Base-by-base conservation (phyloP, 176 grass and related monocot species). In the Avena eriantha region DNA sequence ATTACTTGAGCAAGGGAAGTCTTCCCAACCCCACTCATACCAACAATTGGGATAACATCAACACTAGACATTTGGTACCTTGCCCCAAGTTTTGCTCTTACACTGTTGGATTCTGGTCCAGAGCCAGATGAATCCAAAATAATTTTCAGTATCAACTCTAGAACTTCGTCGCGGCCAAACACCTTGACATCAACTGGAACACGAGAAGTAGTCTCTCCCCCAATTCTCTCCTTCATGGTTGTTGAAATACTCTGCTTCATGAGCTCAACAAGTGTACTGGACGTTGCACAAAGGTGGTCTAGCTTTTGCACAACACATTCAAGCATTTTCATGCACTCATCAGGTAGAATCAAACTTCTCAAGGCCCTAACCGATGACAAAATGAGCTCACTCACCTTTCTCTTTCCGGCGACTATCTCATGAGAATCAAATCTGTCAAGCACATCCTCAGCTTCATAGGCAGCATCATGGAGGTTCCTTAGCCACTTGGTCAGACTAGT, bases 11-110 rank as follows among this genome's bases (percentile, higher is more conserved):
- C n/a, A 73, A 73, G 21, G 36, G 41, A 47, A 47, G 70, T 73
- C 70, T 73, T 73, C 5, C 70, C 70, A 73, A 73, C 41, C 4
- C 70, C 70, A 2, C 70, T 73, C 70, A 73, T 73, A 24, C 70
- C 70, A 73, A 73, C 11, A 73, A 73, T 73, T 24, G 70, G 70
- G 70, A 73, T 73, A 14, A 73, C 70, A 73, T 73, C 70, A 73
- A 73, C 21, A 73, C 41, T 5, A 24, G 10, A 2, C 3, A 47
- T 73, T 41, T 2, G 11, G 70, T 23, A 24, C 69, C 69, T 72
- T 73, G 11, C 11, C 41, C 70, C 70, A 73, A 8, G 70, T 24
- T 73, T 73, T 73, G 21, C 70, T 73, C 70, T 73, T 73, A 73
- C 0, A 2, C 41, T 48, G 41, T 21, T 73, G 11, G 70, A 8